Conservation (phyloP, 352 stramenopile genomes). For the Phytopythium aichiense region DNA sequence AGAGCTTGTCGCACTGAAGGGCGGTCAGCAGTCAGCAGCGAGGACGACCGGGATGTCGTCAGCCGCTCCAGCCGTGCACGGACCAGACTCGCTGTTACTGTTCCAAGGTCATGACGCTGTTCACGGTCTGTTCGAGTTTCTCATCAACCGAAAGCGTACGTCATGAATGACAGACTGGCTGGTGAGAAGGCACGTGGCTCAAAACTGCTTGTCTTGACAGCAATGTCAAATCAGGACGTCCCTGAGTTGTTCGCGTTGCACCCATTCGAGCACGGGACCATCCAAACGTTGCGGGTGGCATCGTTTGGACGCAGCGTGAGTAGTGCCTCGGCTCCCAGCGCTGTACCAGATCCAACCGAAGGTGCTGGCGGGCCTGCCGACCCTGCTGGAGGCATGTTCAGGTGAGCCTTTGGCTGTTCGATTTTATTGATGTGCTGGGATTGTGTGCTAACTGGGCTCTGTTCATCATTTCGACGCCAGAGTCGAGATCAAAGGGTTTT, state of each 20-base stretch:
- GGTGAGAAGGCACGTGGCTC: not conserved
- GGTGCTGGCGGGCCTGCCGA: not conserved
- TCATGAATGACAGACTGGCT: not conserved
- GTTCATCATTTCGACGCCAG: conserved; percentile 6
- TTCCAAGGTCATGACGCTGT: conserved; percentile 62
- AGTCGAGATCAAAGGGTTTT: conserved; percentile 57
- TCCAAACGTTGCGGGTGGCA: conserved; percentile 42
- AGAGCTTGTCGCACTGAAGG: conserved; percentile 26
- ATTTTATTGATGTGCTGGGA: not conserved
- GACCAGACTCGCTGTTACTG: conserved; percentile 55
- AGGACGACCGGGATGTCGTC: conserved; percentile 17
- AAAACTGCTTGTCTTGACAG: conserved; percentile 15
- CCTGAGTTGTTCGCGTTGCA: conserved; percentile 48
- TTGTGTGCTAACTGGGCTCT: not conserved
- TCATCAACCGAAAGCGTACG: conserved; percentile 75
- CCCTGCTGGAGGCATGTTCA: not conserved
- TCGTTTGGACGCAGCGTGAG: conserved; percentile 25
- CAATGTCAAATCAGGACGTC: conserved; percentile 75
- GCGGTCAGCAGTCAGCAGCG: conserved; percentile 4
- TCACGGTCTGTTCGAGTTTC: conserved; percentile 71
- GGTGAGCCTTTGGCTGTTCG: not conserved
- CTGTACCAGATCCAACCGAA: conserved; percentile 13
- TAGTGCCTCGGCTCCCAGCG: conserved; percentile 8
- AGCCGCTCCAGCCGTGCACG: conserved; percentile 27
- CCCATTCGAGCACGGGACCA: conserved; percentile 61